A percentile compares a stretch with the other conserved stretches of the same genome.
These are phyloP conservation scores for Cercospora brassicicola DNA, from an alignment of 2,329 filamentous ascomycete species.

Conservation along the genomic window DNA sequence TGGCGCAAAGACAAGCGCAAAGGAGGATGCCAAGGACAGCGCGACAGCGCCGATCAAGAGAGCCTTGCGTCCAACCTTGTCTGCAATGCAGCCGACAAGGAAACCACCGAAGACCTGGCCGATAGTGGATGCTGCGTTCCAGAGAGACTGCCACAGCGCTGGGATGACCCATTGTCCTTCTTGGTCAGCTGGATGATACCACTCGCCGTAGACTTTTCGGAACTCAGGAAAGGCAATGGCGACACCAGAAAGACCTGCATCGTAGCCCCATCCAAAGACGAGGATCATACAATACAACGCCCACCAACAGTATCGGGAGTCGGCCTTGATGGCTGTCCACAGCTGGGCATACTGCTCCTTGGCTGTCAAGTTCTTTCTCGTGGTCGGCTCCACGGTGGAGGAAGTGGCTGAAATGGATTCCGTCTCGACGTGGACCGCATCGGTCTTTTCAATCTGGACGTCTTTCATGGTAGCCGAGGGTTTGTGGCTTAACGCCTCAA, in stretches of 20 bases:
- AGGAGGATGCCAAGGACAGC: slow-evolving; percentile 27
- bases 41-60: slow-evolving; percentile 28
- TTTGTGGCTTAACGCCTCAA: slow-evolving; percentile 2
- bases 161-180: slow-evolving; percentile 39
- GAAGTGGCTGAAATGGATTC: slow-evolving; percentile 21
- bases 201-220: slow-evolving; percentile 40
- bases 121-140: slow-evolving; percentile 43
- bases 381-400: slow-evolving; percentile 17
- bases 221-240: slow-evolving; percentile 43
- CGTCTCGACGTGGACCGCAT: slow-evolving; percentile 21
- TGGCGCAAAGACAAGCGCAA: slow-evolving; percentile 31
- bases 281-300: slow-evolving; percentile 34
- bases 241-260: slow-evolving; percentile 41
- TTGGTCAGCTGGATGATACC: slow-evolving; percentile 29
- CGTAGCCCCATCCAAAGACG: slow-evolving; percentile 42
- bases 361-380: slow-evolving; percentile 25
- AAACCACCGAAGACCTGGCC: slow-evolving; percentile 28
- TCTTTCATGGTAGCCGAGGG: slow-evolving; percentile 13
- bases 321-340: slow-evolving; percentile 32
- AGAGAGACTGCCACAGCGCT: slow-evolving; percentile 43
- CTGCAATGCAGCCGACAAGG: slow-evolving; percentile 33
- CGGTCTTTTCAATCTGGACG: slow-evolving; percentile 22
- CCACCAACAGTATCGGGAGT: slow-evolving; percentile 30
- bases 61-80: slow-evolving; percentile 28
- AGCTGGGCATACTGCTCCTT: slow-evolving; percentile 32